Evolutionary conservation across 805 yeast genomes (phyloP).

Genomic region (Ogataea trehaloabstinens): DNA sequence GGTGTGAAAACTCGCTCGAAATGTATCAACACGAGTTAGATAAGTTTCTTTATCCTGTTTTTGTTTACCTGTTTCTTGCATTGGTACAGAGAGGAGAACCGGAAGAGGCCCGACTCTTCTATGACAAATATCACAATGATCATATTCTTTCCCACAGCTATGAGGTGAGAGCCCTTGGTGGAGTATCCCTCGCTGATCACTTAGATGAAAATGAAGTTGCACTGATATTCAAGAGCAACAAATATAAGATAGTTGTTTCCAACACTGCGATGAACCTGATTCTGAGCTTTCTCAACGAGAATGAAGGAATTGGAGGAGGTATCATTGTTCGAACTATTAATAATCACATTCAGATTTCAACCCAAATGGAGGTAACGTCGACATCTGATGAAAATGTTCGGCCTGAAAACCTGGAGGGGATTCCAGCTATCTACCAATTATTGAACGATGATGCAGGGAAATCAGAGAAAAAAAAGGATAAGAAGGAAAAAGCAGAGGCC

Average conservation of each 20-base stretch:
- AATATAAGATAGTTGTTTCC: constrained; percentile 73
- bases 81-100: constrained; percentile 63
- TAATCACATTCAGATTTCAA: constrained; percentile 65
- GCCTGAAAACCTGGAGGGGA: constrained; percentile 42
- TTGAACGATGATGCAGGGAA: constrained; percentile 30
- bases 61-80: constrained; percentile 83
- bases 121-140: constrained; percentile 69
- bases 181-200: constrained; percentile 78
- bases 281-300: constrained; percentile 84
- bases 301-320: constrained; percentile 89
- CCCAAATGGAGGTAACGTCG: constrained; percentile 38
- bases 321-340: constrained; percentile 81
- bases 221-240: constrained; percentile 65
- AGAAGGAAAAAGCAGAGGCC: constrained; percentile 16
- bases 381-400: constrained; percentile 47
- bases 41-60: constrained; percentile 85
- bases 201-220: constrained; percentile 81
- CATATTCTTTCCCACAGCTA: constrained; percentile 73
- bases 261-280: constrained; percentile 82
- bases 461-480: constrained; percentile 15
- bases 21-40: constrained; percentile 85
- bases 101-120: constrained; percentile 67
- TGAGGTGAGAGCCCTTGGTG: constrained; percentile 69
- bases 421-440: constrained; percentile 39
- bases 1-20: constrained; percentile 91